Conservation (phyloP, 2,329 filamentous ascomycete genomes). For the Rhinocladiella similis region DNA sequence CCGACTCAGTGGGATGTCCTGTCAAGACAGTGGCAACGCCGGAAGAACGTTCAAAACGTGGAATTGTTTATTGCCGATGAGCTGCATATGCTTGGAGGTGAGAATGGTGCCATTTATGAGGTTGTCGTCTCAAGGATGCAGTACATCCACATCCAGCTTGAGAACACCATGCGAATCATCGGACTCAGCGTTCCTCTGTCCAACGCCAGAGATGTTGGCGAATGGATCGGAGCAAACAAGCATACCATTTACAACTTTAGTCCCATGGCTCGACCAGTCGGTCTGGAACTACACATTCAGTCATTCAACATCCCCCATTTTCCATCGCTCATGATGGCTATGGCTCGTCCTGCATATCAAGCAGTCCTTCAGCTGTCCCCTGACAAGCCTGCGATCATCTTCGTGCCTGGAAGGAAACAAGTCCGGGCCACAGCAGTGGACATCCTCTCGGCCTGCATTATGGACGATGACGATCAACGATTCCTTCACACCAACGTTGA, state of each 20-base stretch:
- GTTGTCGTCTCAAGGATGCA: slow-evolving; percentile 97
- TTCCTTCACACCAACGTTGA: slow-evolving; percentile 84
- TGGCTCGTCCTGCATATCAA: slow-evolving; percentile 91
- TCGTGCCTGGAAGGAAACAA: slow-evolving; percentile 92
- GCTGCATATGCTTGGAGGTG: slow-evolving; percentile 86
- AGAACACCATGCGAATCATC: slow-evolving; percentile 81
- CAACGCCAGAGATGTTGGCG: slow-evolving; percentile 89
- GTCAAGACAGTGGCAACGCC: slow-evolving; percentile 92
- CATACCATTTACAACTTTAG: slow-evolving; percentile 99
- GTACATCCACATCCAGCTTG: slow-evolving; percentile 85
- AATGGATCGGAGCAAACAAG: slow-evolving; percentile 97
- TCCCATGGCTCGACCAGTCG: slow-evolving; percentile 82
- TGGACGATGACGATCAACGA: slow-evolving; percentile 88
- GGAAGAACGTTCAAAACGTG: slow-evolving; percentile 91
- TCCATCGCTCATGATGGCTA: slow-evolving; percentile 96
- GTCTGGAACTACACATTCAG: slow-evolving; percentile 90
- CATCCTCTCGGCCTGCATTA: slow-evolving; percentile 79
- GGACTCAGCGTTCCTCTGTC: slow-evolving; percentile 89
- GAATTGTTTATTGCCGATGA: slow-evolving; percentile 94
- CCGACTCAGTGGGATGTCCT: slow-evolving; percentile 94
- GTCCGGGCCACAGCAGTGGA: slow-evolving; percentile 84
- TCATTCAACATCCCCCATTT: slow-evolving; percentile 96
- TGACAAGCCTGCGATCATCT: slow-evolving; percentile 86
- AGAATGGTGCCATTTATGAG: slow-evolving; percentile 87
- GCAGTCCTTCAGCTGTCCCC: slow-evolving; percentile 85